Conservation (phyloP, 2,329 filamentous ascomycete species). For the Gliomastix tumulicola region DNA sequence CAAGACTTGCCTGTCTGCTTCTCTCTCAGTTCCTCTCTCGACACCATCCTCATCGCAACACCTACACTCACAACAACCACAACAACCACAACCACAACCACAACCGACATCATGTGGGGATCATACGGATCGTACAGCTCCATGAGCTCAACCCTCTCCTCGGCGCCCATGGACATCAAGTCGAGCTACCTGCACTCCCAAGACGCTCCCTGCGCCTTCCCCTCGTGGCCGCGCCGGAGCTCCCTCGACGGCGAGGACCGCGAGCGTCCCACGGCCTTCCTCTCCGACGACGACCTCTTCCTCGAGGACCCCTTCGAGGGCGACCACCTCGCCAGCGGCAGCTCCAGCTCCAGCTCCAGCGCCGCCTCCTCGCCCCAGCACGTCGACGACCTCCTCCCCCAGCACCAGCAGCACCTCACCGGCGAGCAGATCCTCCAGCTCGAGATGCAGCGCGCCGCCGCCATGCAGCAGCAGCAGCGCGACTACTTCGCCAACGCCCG, state of each 20-base stretch:
- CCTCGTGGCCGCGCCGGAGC: slow-evolving; percentile 50
- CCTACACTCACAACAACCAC: slow-evolving; percentile 11
- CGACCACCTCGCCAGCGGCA: slow-evolving; percentile 32
- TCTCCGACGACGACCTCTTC: slow-evolving; percentile 57
- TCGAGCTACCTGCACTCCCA: slow-evolving; percentile 29
- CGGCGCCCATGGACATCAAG: slow-evolving; percentile 39
- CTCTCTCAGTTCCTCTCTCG: too few species aligned
- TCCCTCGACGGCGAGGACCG: slow-evolving; percentile 35
- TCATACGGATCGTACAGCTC: slow-evolving; percentile 45
- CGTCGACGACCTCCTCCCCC: slow-evolving; percentile 23
- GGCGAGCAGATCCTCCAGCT: slow-evolving; percentile 42
- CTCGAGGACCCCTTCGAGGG: slow-evolving; percentile 17
- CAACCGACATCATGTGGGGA: slow-evolving; percentile 27
- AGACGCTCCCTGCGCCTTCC: slow-evolving; percentile 45
- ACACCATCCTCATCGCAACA: slow-evolving; percentile 1
- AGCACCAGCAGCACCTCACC: slow-evolving; percentile 20
- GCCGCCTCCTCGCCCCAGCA: slow-evolving; percentile 26
- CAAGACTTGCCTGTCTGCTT: too few species aligned
- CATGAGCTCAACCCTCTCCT: slow-evolving; percentile 27
- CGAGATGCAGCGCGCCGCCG: slow-evolving; percentile 41
- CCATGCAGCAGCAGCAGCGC: slow-evolving; percentile 45
- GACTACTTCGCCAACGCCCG: slow-evolving; percentile 38
- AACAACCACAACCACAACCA: slow-evolving; percentile 10
- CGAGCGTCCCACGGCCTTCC: slow-evolving; percentile 44
- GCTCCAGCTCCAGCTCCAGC: slow-evolving; percentile 34